Percentiles rank a stretch among this genome's conserved stretches.
Evolutionary conservation across 73 alveolate genomes (phyloP).

Genomic region (Blepharisma japonicum): DNA sequence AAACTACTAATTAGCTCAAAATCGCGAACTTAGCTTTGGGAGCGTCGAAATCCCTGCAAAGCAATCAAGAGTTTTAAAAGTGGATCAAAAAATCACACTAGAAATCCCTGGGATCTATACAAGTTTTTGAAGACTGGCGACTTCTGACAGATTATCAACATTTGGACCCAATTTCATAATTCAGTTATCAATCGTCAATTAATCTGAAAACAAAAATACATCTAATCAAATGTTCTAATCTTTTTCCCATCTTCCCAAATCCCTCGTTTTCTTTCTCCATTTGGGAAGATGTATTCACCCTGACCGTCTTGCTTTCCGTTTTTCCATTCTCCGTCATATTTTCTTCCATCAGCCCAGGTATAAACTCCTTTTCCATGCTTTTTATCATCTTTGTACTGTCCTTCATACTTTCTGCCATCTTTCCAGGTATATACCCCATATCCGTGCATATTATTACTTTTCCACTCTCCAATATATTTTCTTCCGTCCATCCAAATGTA

Average conservation of each 20-base stretch:
- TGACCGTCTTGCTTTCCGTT: slow-evolving; percentile 66
- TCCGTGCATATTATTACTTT: slow-evolving; percentile 57
- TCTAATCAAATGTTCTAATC: not conserved
- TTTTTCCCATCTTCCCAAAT: slow-evolving; percentile 58
- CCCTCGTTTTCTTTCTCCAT: slow-evolving; percentile 41
- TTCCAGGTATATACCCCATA: slow-evolving; percentile 59
- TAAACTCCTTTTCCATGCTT: slow-evolving; percentile 62
- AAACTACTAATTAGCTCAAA: too few relatives aligned
- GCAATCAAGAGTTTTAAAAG: too few relatives aligned
- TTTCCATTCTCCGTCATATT: slow-evolving; percentile 55
- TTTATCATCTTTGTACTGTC: slow-evolving; percentile 55
- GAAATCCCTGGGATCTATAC: too few relatives aligned
- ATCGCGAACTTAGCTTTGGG: too few relatives aligned
- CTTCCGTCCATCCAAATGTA: slow-evolving; percentile 59
- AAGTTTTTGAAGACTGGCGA: too few relatives aligned
- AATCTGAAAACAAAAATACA: too few relatives aligned
- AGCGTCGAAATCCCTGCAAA: too few relatives aligned
- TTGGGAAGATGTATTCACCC: slow-evolving; percentile 34
- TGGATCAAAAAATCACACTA: too few relatives aligned
- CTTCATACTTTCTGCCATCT: slow-evolving; percentile 66
- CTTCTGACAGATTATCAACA: too few relatives aligned
- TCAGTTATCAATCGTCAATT: too few relatives aligned
- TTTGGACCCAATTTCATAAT: too few relatives aligned
- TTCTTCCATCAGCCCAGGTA: slow-evolving; percentile 61
- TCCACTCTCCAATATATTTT: slow-evolving; percentile 58